phyloP scores from a whole-genome alignment of 2,329 filamentous ascomycete genomes.

The Calycina marina region DNA sequence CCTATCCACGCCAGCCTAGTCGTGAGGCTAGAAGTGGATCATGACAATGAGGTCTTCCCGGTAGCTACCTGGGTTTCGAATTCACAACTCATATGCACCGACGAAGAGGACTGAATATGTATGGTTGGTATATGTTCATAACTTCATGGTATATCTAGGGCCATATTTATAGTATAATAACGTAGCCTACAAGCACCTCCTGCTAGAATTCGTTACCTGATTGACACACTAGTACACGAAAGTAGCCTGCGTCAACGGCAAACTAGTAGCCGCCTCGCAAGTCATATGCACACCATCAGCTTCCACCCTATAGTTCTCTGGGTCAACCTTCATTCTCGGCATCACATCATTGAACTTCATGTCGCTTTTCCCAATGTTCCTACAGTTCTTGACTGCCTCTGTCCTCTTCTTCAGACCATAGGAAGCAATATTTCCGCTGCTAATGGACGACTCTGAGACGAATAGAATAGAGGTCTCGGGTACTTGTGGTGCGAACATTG shows the following conservation, averaged over 20 bases:
- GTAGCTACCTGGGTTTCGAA: too few species aligned
- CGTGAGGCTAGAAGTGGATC: too few species aligned
- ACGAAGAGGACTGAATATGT: too few species aligned
- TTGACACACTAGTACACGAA: constrained; percentile 69
- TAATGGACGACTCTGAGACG: constrained; percentile 60
- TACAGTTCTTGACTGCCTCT: constrained; percentile 64
- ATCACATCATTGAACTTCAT: constrained; percentile 80
- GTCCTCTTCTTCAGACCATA: constrained; percentile 71
- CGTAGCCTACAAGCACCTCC: too few species aligned
- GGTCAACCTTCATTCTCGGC: constrained; percentile 83
- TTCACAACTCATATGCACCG: too few species aligned
- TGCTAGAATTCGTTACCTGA: too few species aligned
- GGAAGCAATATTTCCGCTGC: constrained; percentile 46
- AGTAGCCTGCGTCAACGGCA: constrained; percentile 66
- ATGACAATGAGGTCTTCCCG: too few species aligned
- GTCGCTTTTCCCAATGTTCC: constrained; percentile 63
- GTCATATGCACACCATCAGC: constrained; percentile 64
- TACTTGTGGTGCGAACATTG: constrained; percentile 70
- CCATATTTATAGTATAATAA: too few species aligned
- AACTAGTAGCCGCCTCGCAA: constrained; percentile 52
- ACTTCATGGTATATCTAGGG: too few species aligned
- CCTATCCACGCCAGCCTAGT: too few species aligned
- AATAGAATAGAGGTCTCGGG: constrained; percentile 66
- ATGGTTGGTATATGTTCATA: too few species aligned
- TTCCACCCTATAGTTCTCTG: constrained; percentile 77